A percentile compares a stretch with the other conserved stretches of the same genome.
Conservation (phyloP, 192 early-diverging fungal genomes). For the Paraglomus brasilianum region DNA sequence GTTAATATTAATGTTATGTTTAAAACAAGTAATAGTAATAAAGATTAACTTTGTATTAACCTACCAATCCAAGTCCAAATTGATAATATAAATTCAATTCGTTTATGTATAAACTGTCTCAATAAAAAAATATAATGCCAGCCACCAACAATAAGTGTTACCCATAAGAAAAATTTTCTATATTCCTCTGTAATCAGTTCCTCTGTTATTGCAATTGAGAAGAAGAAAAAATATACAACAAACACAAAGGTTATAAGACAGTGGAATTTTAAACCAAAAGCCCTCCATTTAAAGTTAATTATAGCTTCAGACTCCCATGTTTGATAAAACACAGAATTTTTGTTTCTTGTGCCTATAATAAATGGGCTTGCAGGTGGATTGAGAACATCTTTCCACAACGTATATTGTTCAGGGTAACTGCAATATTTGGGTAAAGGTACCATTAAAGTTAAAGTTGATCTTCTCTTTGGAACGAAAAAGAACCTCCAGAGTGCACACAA, state of each 20-base stretch:
- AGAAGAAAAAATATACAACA: neutral
- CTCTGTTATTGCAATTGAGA: neutral
- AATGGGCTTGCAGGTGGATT: neutral
- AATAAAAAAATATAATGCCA: neutral
- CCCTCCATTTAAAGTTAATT: slow-evolving; percentile 12
- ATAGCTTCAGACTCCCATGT: slow-evolving; percentile 2
- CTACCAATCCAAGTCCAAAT: no score
- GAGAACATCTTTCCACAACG: neutral
- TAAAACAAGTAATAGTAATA: neutral
- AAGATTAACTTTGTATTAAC: neutral
- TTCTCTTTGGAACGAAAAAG: no score
- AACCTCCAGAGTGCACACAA: no score
- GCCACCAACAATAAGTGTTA: neutral
- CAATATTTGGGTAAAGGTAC: neutral
- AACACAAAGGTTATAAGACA: neutral
- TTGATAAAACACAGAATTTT: no score
- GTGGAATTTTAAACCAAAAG: slow-evolving; percentile 9
- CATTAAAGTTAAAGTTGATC: neutral
- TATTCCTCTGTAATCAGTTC: neutral
- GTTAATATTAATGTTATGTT: neutral
- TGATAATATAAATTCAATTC: no score
- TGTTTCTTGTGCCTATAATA: neutral
- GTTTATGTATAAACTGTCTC: neutral
- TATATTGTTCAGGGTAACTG: neutral
- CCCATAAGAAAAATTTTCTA: neutral